Evolutionary conservation across 2,329 filamentous ascomycete species (phyloP), one percentile per base, ranked within the genome.

Genomic region (Fusarium haematococcum): DNA sequence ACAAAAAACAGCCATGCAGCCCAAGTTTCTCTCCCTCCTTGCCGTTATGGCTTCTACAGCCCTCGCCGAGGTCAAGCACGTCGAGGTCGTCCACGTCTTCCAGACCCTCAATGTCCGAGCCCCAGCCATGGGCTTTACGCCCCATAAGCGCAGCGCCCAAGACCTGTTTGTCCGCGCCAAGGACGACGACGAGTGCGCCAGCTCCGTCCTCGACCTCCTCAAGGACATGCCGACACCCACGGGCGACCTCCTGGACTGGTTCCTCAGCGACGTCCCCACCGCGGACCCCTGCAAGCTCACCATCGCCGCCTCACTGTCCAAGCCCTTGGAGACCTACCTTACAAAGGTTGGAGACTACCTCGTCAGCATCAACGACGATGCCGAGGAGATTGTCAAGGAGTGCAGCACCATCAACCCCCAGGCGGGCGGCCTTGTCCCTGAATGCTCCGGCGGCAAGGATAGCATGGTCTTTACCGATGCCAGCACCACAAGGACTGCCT

Each of bases 11-110:
- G 62, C 70, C 2, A 74, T 74, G 71, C 45, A 74, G 10, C 10
- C 58, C 61, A 50, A 63, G 7, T 65, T 54, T 16, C 58, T 74
- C 37, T 23, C 68, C 11, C 11, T 73, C 16, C 50, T 74, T 10
- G 69, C 69, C 39, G 72, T 69, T 16, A 37, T 62, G 13, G 68
- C 56, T 25, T 69, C 54, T 20, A 66, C 50, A 10, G 65, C 39
- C 23, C 23, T 72, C 16, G 10, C 61, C 20, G 32, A 67, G 4
- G 59, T 75, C 33, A 18, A 67, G 32, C 52, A 27, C 0, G 69
- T 74, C 18, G 65, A 74, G 1, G 71, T 74, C 16, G 62, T 74
- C 16, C 71, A 73, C 62, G 58, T 73, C 65, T 32, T 75, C 11
- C 56, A 74, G 65, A 63, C 62, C 23, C 71, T 75, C 10, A 66